Evolutionary conservation across 257 asterid genomes (phyloP).

Genomic region (Solanum chaucha): DNA sequence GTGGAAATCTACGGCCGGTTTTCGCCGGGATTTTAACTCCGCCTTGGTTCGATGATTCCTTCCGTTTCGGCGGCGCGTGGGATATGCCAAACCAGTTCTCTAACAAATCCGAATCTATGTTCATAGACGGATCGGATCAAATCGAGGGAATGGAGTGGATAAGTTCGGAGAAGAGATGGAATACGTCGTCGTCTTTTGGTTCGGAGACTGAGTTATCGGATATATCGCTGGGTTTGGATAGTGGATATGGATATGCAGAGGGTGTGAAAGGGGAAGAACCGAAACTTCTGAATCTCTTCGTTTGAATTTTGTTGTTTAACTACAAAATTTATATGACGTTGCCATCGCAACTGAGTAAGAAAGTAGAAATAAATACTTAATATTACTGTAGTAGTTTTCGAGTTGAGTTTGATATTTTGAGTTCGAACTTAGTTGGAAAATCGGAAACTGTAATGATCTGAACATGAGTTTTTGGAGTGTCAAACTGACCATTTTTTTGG

Average conservation of each 20-base stretch:
- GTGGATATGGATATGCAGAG: slow-evolving; percentile 11
- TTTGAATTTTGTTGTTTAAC: background rate
- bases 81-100: background rate
- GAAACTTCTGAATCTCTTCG: slow-evolving; percentile 83
- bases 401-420: background rate
- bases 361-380: background rate
- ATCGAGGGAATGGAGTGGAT: background rate
- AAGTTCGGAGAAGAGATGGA: slow-evolving; percentile 6
- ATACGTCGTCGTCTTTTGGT: slow-evolving; percentile 24
- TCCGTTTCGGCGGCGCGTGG: background rate
- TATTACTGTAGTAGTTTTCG: background rate
- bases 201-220: slow-evolving; percentile 33
- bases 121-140: background rate
- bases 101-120: background rate
- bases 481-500: background rate
- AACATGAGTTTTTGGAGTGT: background rate
- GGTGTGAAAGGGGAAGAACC: slow-evolving; percentile 51
- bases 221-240: slow-evolving; percentile 29
- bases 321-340: too few relatives aligned
- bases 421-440: slow-evolving; percentile 1
- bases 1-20: slow-evolving; percentile 33
- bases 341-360: background rate
- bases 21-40: slow-evolving; percentile 9
- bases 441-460: background rate
- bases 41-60: background rate